Percentiles rank a stretch among this genome's conserved stretches.
phyloP scores from a whole-genome alignment of 129 eudicot species.

The Chrysanthemum makinoi region DNA sequence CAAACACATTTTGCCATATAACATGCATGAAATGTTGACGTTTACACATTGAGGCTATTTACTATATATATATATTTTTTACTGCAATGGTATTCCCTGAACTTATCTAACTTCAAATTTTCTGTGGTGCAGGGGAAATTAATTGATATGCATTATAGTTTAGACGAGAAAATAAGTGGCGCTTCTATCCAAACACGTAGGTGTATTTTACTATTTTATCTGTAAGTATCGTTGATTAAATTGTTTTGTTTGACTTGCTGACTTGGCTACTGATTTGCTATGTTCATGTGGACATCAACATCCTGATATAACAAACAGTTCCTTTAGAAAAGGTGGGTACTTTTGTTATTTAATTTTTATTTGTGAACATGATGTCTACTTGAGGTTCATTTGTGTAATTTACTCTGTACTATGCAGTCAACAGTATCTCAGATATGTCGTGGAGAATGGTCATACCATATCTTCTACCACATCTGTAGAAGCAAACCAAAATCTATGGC shows the following conservation, averaged over 20 bases:
- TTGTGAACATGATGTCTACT: neutral
- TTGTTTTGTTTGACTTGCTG: conserved; percentile 14
- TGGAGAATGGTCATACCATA: conserved; percentile 87
- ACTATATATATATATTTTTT: too few species aligned
- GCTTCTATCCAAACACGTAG: conserved; percentile 83
- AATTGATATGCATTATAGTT: conserved; percentile 64
- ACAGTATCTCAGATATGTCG: conserved; percentile 81
- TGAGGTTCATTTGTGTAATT: neutral
- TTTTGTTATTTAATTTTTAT: conserved; percentile 3
- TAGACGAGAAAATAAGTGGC: conserved; percentile 62
- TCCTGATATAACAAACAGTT: conserved; percentile 41
- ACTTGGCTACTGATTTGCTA: conserved; percentile 22
- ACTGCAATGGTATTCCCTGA: conserved; percentile 13
- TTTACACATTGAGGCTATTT: too few species aligned
- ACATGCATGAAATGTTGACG: too few species aligned
- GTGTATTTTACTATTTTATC: conserved; percentile 30
- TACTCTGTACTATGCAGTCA: conserved; percentile 47
- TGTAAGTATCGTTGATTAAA: neutral
- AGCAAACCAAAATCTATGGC: too few species aligned
- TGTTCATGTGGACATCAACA: conserved; percentile 33
- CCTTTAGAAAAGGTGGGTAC: conserved; percentile 80
- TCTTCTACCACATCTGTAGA: conserved; percentile 93
- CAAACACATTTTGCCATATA: too few species aligned
- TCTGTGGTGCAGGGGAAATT: conserved; percentile 74
- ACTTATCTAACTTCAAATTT: conserved; percentile 15